Evolutionary conservation across 805 yeast species (phyloP), one percentile per base, ranked within the genome.

Genomic region (Blastobotrys mokoenaii): DNA sequence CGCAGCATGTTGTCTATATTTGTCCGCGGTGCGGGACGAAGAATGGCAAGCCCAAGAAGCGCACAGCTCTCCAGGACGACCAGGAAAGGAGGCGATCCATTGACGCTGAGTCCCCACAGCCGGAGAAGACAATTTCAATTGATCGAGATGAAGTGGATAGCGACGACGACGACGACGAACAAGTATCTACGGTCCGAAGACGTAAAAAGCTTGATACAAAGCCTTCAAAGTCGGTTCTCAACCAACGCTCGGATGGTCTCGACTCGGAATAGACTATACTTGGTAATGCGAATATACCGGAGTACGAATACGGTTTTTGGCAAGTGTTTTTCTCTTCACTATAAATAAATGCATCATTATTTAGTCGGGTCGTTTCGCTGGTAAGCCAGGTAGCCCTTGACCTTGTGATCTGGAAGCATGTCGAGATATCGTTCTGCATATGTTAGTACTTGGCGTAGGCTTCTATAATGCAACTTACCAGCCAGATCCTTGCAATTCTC

Each of bases 361-460:
- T 84, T 82, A 32, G 84, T 71, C 38, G 90, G 93, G 61, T 84
- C 95, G 67, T 84, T 84, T 74, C 85, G 82, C 69, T 85, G 94
- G 69, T 84, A 84, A n/a, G 87, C 90, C 60, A 80, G 68, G 67
- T 73, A 84, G 38, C 95, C 95, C 54, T 77, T 74, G 49, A 82
- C 73, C 54, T 79, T 75, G 54, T 82, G 75, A 42, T 73, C 66
- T 46, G 86, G 89, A 46, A 84, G 70, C 84, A 85, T 72, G 56
- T 81, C 84, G 70, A 85, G 67, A 63, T 85, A 84, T 51, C 69
- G 59, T 55, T 66, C 70, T 59, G 31, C 14, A 36, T 34, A 29
- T 15, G 39, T 10, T 15, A 10, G 15, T n/a, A 36, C 22, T n/a
- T 36, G 18, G 2, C 7, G 29, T 20, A 3, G n/a, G 17, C 35